Base-by-base conservation (phyloP, 345 rosid species). In the Hibiscus syriacus region DNA sequence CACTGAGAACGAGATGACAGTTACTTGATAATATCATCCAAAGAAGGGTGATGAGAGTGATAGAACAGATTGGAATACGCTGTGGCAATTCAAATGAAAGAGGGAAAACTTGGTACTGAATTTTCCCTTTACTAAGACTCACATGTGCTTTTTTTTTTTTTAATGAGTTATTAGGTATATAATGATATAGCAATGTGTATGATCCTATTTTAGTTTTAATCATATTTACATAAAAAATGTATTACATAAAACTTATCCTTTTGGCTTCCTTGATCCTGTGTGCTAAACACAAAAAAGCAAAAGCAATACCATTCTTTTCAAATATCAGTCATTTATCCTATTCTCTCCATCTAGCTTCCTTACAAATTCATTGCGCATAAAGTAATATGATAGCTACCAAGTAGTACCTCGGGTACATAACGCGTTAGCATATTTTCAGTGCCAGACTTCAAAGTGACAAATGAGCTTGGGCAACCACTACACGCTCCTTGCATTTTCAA, bases 341-440 rank as follows among this genome's bases (percentile, higher is more conserved):
- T 20, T 8, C 46, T 36, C 9, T 38, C 29, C 49, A 60, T 20
- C 65, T 26, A 52, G 22, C 6, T 34, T 32, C 8, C 0, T 52
- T 27, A 3, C 23, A 12, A 6, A 25, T 10, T 12, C 38, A 32
- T 13, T 32, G 2, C 19, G 12, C 57, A 23, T 3, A 56, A 68
- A 68, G 48, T 55, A 54, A 3, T 48, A 29, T 2, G 25, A 9
- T 2, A 20, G 41, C 30, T 9, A 12, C 27, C 45, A 45, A 10
- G 72, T 38, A 70, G 74, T 87, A 93, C 99, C 89, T 93, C 99
- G 4, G 99, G 86, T 34, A 94, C 87, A 72, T 94, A 94, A 78
- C 91, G 99, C 99, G 91, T 94, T 68, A 94, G 77, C 99, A 94
- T 94, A 80, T 91, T 94, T 67, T 91, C 97, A 23, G 91, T 91